phyloP scores from a whole-genome alignment of 768 basidiomycete genomes.

The Rhizopogon roseolus region DNA sequence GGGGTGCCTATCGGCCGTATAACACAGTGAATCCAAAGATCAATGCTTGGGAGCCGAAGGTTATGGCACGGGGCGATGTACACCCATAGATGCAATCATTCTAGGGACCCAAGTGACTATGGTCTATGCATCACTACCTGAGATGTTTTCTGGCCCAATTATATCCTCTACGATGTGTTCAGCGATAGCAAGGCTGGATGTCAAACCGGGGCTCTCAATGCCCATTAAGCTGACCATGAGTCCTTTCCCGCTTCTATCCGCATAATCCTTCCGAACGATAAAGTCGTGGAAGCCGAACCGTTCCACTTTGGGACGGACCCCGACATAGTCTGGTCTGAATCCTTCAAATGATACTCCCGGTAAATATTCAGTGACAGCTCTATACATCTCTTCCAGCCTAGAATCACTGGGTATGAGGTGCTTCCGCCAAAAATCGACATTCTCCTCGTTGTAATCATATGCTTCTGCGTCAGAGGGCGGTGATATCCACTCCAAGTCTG shows the following conservation, averaged over 20 bases:
- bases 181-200: constrained; percentile 81
- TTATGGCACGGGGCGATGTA: constrained; percentile 39
- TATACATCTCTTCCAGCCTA: constrained; percentile 58
- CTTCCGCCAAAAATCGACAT: constrained; percentile 72
- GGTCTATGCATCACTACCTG: background rate
- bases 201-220: constrained; percentile 92
- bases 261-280: constrained; percentile 60
- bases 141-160: constrained; percentile 18
- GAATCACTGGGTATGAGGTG: constrained; percentile 63
- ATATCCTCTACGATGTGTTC: constrained; percentile 72
- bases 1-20: constrained; percentile 87
- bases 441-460: constrained; percentile 33
- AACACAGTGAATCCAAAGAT: constrained; percentile 84
- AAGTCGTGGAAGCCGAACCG: constrained; percentile 88
- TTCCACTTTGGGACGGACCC: constrained; percentile 84
- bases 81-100: background rate
- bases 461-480: constrained; percentile 34
- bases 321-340: constrained; percentile 77
- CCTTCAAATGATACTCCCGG: constrained; percentile 56
- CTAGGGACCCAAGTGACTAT: background rate
- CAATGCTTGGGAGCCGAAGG: constrained; percentile 78
- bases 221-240: constrained; percentile 81
- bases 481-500: constrained; percentile 85
- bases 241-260: constrained; percentile 28
- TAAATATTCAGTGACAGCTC: constrained; percentile 70